Conservation (phyloP, 2,329 filamentous ascomycete species). For the Colletotrichum cereale region DNA sequence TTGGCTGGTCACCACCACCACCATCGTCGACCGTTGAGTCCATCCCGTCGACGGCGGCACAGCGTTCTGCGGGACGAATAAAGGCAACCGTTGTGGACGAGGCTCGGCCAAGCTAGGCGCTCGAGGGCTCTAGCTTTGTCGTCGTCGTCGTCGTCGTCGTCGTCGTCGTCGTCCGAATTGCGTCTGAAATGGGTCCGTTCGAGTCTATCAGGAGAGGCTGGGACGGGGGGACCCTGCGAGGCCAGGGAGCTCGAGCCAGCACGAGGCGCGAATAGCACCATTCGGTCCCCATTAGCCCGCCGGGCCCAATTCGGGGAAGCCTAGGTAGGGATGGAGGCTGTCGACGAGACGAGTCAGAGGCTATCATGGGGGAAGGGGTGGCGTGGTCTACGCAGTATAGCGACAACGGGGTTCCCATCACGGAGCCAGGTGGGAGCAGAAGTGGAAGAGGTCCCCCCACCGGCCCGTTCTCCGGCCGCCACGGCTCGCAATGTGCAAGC, state of each 20-base stretch:
- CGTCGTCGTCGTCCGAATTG: conserved; percentile 7
- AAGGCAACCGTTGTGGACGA: not conserved
- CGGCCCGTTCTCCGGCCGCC: conserved; percentile 16
- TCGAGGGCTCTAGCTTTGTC: not conserved
- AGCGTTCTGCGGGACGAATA: conserved; percentile 21
- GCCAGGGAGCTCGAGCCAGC: conserved; percentile 29
- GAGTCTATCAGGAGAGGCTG: conserved; percentile 15
- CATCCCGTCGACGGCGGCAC: not conserved
- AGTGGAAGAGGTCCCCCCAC: not conserved
- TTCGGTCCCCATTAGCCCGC: not conserved
- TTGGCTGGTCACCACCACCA: not conserved
- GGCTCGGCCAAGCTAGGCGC: too few relatives aligned
- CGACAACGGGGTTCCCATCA: conserved; percentile 18
- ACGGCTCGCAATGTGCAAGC: not conserved
- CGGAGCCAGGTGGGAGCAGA: not conserved
- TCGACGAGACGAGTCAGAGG: not conserved
- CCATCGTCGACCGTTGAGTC: conserved; percentile 26
- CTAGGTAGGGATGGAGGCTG: not conserved
- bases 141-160: conserved; percentile 8
- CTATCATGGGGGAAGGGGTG: not conserved
- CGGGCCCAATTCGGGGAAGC: conserved; percentile 10
- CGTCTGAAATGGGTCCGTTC: conserved; percentile 11
- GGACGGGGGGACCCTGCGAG: conserved; percentile 15
- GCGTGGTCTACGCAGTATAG: conserved; percentile 12
- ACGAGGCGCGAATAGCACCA: conserved; percentile 7